Evolutionary conservation across 2,329 filamentous ascomycete species (phyloP).

Genomic region (Trichophyton schoenleinii): DNA sequence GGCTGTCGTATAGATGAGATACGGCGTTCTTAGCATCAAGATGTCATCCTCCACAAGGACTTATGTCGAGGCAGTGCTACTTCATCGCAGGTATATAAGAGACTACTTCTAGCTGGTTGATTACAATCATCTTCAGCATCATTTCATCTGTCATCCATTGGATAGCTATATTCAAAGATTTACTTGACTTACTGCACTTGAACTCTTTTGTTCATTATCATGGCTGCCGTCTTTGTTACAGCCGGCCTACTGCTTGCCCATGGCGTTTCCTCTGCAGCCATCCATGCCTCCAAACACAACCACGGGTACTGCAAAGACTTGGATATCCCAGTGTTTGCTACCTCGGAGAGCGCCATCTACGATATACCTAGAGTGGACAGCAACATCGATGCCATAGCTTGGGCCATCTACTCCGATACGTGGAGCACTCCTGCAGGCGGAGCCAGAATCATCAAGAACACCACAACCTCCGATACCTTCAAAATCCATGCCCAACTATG

Average conservation of each 20-base stretch:
- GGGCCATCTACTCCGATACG: constrained; percentile 12
- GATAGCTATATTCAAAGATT: not conserved
- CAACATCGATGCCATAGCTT: constrained; percentile 11
- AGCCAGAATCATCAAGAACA: constrained; percentile 12
- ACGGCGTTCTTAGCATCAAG: not conserved
- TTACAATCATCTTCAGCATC: not conserved
- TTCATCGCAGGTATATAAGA: not conserved
- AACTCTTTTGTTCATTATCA: not conserved
- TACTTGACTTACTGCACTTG: not conserved
- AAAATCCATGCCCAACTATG: constrained; percentile 15
- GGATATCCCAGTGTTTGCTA: constrained; percentile 11
- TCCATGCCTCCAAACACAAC: constrained; percentile 5
- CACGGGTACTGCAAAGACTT: constrained; percentile 12
- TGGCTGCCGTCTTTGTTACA: constrained; percentile 1
- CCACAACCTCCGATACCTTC: constrained; percentile 14
- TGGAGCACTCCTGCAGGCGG: constrained; percentile 10
- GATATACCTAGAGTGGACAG: constrained; percentile 10
- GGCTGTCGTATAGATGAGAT: not conserved
- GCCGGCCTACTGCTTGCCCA: not conserved
- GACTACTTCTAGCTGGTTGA: not conserved
- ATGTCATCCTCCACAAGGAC: not conserved
- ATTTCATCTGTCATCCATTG: not conserved
- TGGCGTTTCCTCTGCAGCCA: not conserved
- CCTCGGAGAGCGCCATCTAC: constrained; percentile 7
- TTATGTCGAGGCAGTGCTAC: not conserved